Evolutionary conservation across 495 filamentous ascomycete genomes (phyloP).

Genomic region (Emericellopsis terricola): DNA sequence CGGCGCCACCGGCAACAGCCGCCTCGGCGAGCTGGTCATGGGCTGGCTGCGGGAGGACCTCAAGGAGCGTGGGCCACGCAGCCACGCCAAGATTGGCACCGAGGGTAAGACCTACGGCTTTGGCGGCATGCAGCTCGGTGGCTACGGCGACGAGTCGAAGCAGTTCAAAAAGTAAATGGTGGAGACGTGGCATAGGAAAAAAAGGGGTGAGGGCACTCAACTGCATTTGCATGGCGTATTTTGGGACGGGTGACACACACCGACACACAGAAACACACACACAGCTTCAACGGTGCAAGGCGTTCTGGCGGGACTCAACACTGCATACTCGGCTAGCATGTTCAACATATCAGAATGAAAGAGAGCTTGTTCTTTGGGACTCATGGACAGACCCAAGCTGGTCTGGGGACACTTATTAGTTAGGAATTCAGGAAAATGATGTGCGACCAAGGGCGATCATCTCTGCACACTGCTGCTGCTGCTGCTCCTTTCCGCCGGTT

Average conservation of each 20-base stretch:
- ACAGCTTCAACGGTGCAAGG: slow-evolving; percentile 1
- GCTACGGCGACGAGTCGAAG: slow-evolving; percentile 62
- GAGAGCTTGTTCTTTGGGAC: neutral
- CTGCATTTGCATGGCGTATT: neutral
- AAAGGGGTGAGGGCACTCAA: neutral
- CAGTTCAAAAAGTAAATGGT: slow-evolving; percentile 4
- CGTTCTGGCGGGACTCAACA: slow-evolving; percentile 3
- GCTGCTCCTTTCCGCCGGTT: too few species aligned
- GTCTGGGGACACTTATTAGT: too few species aligned
- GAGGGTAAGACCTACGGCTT: slow-evolving; percentile 57
- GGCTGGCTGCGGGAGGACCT: slow-evolving; percentile 77
- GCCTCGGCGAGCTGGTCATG: slow-evolving; percentile 69
- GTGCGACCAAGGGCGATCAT: too few species aligned
- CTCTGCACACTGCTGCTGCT: too few species aligned
- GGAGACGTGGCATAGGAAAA: too few species aligned
- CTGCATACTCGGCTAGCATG: neutral
- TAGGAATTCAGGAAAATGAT: too few species aligned
- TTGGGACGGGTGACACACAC: neutral
- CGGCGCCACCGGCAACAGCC: slow-evolving; percentile 44
- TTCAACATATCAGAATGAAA: slow-evolving; percentile 1
- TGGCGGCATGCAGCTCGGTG: slow-evolving; percentile 43
- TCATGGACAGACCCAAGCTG: neutral
- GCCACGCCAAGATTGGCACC: slow-evolving; percentile 29
- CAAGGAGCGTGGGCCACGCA: slow-evolving; percentile 58
- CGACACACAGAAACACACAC: neutral